Evolutionary conservation across 2,329 filamentous ascomycete genomes (phyloP).

Genomic region (Trichoderma arundinaceum): DNA sequence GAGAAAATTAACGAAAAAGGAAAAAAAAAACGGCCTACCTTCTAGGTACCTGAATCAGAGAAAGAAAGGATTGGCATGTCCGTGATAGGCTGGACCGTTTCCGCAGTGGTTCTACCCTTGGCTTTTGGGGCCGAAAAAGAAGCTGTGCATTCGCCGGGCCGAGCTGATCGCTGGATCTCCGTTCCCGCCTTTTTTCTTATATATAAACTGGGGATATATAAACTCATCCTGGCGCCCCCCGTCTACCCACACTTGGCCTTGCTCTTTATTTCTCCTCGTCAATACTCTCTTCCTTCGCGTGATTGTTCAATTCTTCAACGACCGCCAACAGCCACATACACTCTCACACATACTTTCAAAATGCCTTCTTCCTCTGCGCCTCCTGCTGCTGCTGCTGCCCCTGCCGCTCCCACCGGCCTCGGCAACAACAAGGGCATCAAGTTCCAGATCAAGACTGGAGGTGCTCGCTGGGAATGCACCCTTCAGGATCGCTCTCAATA

Average conservation of each 20-base stretch:
- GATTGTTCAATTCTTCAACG: neutral
- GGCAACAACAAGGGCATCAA: conserved; percentile 51
- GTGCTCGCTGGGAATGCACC: conserved; percentile 48
- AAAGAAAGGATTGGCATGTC: too few species aligned
- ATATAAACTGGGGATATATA: conserved; percentile 6
- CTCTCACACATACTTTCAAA: neutral
- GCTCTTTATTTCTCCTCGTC: neutral
- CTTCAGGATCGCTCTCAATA: conserved; percentile 52
- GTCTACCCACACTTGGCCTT: neutral
- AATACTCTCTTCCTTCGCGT: neutral
- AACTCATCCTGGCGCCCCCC: conserved; percentile 13
- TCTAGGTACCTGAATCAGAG: too few species aligned
- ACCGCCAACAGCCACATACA: neutral
- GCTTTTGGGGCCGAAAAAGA: neutral
- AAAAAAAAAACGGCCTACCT: too few species aligned
- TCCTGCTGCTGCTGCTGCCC: conserved; percentile 28
- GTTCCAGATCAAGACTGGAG: conserved; percentile 55
- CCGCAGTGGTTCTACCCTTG: too few species aligned
- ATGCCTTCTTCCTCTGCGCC: conserved; percentile 35
- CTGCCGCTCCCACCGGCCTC: conserved; percentile 36
- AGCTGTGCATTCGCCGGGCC: neutral
- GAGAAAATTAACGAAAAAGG: too few species aligned
- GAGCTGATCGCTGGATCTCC: conserved; percentile 23
- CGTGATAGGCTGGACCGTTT: too few species aligned
- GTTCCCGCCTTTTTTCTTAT: conserved; percentile 17